Percentiles rank a stretch among this genome's conserved stretches.
These are phyloP conservation scores for Metarhizium album DNA, from an alignment of 2,329 filamentous ascomycete species.

Conservation along the genomic window DNA sequence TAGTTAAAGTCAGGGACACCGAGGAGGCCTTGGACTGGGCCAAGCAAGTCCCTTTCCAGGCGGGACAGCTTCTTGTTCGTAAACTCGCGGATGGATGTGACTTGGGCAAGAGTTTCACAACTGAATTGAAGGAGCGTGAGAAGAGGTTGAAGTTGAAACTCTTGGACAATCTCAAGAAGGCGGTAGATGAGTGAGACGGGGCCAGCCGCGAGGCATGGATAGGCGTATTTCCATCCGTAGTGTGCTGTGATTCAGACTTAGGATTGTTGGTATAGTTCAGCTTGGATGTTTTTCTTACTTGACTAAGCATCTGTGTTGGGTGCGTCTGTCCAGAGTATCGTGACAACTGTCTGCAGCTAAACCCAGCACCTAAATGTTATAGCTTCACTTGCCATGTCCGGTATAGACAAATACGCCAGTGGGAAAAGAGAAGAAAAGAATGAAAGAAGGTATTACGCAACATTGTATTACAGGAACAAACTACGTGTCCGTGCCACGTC, in stretches of 20 bases:
- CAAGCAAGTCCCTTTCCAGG: conserved; percentile 17
- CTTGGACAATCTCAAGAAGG: conserved; percentile 3
- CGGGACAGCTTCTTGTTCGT: conserved; percentile 15
- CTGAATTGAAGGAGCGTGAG: conserved; percentile 9
- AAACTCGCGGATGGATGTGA: conserved; percentile 14
- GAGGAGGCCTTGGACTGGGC: conserved; percentile 22
- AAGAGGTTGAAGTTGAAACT: conserved; percentile 7
- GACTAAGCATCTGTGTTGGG: no score
- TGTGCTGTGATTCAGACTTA: background rate
- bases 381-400: no score
- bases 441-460: no score
- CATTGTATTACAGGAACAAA: no score
- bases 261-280: background rate
- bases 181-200: background rate
- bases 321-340: no score
- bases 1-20: conserved; percentile 16
- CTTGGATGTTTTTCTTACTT: no score
- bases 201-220: background rate
- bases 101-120: conserved; percentile 9
- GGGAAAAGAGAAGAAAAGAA: no score
- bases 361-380: no score
- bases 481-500: no score
- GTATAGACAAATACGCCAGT: no score
- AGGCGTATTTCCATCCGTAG: background rate
- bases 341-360: no score